Evolutionary conservation across 2,329 filamentous ascomycete species (phyloP).

Genomic region (Aspergillaceae sp.): DNA sequence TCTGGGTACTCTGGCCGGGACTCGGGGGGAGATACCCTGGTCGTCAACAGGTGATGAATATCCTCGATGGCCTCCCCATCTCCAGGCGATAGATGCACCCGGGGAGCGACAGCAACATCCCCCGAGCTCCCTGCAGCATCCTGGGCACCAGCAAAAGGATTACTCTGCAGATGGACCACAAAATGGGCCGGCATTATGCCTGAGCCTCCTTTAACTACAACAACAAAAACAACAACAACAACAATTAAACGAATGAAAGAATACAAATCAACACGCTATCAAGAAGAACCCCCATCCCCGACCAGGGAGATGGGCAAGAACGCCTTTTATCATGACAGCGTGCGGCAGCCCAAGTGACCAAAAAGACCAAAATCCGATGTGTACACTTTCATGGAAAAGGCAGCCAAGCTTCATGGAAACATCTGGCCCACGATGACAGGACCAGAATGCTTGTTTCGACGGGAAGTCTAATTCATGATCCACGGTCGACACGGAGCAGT

Average conservation of each 20-base stretch:
- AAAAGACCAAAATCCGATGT: too few species aligned
- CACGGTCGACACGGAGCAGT: background rate
- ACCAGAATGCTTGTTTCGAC: background rate
- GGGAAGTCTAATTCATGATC: too few species aligned
- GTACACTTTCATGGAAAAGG: slow-evolving; percentile 9
- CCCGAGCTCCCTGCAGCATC: slow-evolving; percentile 7
- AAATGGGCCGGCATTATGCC: slow-evolving; percentile 21
- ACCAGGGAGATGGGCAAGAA: too few species aligned
- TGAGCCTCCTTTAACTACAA: background rate
- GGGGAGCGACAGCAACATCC: slow-evolving; percentile 7
- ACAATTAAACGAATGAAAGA: too few species aligned
- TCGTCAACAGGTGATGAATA: slow-evolving; percentile 24
- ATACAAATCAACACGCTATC: too few species aligned
- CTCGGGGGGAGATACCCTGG: slow-evolving; percentile 5
- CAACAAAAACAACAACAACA: too few species aligned
- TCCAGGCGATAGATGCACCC: slow-evolving; percentile 20
- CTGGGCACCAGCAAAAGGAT: slow-evolving; percentile 12
- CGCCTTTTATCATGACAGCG: too few species aligned
- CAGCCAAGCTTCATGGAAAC: slow-evolving; percentile 11
- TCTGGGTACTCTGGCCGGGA: slow-evolving; percentile 16
- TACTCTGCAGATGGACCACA: slow-evolving; percentile 14
- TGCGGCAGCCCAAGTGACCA: too few species aligned
- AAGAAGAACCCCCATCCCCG: background rate
- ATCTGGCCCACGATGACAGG: background rate
- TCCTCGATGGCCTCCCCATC: slow-evolving; percentile 24